These are phyloP conservation scores for Farysia itapuensis DNA, from an alignment of 1,284 basidiomycete species.

Conservation along the genomic window DNA sequence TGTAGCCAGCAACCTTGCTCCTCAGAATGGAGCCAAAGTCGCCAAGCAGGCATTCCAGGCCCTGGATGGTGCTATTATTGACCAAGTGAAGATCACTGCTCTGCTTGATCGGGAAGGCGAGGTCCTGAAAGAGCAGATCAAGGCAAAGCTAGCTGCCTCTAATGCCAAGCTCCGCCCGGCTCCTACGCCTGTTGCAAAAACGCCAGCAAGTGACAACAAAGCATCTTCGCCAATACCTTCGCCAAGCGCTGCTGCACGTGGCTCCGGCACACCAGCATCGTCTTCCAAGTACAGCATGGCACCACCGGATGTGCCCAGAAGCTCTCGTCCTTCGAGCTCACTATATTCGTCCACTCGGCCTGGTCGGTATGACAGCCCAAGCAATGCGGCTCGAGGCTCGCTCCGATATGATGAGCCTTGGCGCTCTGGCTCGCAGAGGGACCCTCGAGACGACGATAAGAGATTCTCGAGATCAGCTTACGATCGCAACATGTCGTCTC, in stretches of 20 bases:
- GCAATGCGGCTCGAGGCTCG: background rate
- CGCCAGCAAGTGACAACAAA: conserved; percentile 1
- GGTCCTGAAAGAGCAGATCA: conserved; percentile 13
- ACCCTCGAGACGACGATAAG: background rate
- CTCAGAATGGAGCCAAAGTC: conserved; percentile 32
- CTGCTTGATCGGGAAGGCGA: conserved; percentile 24
- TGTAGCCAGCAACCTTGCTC: conserved; percentile 1
- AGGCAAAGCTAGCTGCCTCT: conserved; percentile 10
- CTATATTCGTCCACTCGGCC: conserved; percentile 1
- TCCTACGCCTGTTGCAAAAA: conserved; percentile 3
- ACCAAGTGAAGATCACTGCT: conserved; percentile 5
- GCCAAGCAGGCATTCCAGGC: conserved; percentile 24
- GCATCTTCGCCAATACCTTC: background rate
- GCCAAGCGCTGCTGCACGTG: too few species aligned
- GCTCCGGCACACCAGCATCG: background rate
- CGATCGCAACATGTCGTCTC: background rate
- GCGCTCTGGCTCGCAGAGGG: background rate
- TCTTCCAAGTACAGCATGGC: conserved; percentile 13
- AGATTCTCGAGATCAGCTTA: background rate
- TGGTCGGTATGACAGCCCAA: background rate
- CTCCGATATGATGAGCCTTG: background rate
- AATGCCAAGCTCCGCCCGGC: conserved; percentile 13
- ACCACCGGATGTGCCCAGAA: conserved; percentile 15
- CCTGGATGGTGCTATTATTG: conserved; percentile 23
- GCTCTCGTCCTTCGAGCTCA: conserved; percentile 4